These are phyloP conservation scores for Teunomyces aglyptinius DNA, from an alignment of 805 yeast genomes.

Conservation along the genomic window DNA sequence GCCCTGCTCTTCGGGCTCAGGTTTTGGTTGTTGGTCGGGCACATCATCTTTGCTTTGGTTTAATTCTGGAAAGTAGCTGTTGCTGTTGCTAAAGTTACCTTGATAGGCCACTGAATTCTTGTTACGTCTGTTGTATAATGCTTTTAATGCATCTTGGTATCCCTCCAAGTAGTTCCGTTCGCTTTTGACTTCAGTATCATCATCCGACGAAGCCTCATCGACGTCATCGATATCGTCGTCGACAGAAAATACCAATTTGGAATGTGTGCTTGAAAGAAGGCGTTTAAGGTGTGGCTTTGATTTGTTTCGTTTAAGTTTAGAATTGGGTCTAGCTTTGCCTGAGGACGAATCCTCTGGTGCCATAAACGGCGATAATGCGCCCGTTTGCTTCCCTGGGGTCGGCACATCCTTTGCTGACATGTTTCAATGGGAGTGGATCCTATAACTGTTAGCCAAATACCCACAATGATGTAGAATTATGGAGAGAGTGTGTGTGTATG, in stretches of 20 bases:
- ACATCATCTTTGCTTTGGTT: background rate
- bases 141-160: slow-evolving; percentile 63
- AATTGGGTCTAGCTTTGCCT: background rate
- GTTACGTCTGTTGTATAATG: slow-evolving; percentile 24
- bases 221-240: slow-evolving; percentile 77
- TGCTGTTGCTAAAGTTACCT: background rate
- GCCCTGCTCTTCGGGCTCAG: background rate
- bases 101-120: background rate
- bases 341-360: slow-evolving; percentile 3
- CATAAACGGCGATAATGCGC: background rate
- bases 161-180: slow-evolving; percentile 62
- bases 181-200: slow-evolving; percentile 17
- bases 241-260: slow-evolving; percentile 60
- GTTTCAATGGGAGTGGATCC: slow-evolving; percentile 2
- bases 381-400: background rate
- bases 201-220: slow-evolving; percentile 47
- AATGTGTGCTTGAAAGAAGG: slow-evolving; percentile 14
- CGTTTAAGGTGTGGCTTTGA: slow-evolving; percentile 35
- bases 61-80: slow-evolving; percentile 9
- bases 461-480: too few species aligned
- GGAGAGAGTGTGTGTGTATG: too few species aligned
- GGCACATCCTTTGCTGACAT: background rate
- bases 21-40: background rate
- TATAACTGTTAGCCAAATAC: too few species aligned
- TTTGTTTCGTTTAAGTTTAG: slow-evolving; percentile 17